Base-by-base conservation (phyloP, 164 flowering plant genomes). In the Sextonia rubra region DNA sequence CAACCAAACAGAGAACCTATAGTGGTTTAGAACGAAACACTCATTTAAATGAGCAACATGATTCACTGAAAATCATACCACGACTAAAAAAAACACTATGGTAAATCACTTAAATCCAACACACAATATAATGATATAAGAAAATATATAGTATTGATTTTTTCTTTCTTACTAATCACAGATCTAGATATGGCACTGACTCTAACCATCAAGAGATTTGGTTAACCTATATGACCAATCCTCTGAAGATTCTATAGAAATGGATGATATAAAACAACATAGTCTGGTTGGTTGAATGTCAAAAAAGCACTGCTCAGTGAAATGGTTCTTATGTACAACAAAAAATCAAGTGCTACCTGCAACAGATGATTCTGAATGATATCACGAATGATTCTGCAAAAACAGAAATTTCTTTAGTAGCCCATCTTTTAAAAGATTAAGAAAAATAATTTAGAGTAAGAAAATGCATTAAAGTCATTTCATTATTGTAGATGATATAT, bases 331-430 rank as follows among this genome's bases (percentile, higher is more conserved):
- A 23, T 62, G 29, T 62, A 25, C 24, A n/a, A 29, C 47, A 26
- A n/a, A 27, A 64, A 26, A 29, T 64, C 22, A 64, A 29, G 55
- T 60, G 12, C 1, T 75, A 75, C 98, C 93, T 93, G 99, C 81
- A 95, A 69, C n/a, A 95, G 79, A 81, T 95, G 99, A 73, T 95
- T 95, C 82, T 95, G 99, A 80, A 93, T 95, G 74, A 95, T 95
- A 78, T 95, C 98, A 44, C 99, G 98, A 74, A 95, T 95, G 67
- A 95, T 93, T 78, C 98, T 95, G 97, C 79, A 82, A 73, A 72
- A 63, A 26, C 29, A 56, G 14, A 29, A 24, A 66, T 64, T 52
- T 23, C 17, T 23, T 20, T 20, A 29, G 22, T n/a, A n/a, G 18
- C 23, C 20, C 22, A 20, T 25, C 12, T 14, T 27, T 65, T 29